Base-by-base conservation (phyloP, 805 yeast species). In the Sungouiella thailandica region DNA sequence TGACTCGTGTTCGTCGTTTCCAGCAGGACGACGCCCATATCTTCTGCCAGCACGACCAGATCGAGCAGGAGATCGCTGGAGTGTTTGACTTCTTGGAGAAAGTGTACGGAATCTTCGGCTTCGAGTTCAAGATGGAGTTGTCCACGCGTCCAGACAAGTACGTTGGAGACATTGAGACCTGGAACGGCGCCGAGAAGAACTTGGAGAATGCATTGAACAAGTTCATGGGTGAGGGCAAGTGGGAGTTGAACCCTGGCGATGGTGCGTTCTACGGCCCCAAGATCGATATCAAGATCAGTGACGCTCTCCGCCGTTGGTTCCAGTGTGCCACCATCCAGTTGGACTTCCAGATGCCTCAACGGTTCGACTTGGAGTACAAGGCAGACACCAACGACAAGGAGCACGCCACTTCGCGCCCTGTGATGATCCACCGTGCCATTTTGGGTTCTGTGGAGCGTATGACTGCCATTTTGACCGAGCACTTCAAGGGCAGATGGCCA, bases 11-110 rank as follows among this genome's bases (percentile, higher is more conserved):
- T 29, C 84, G 98, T 70, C 80, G 97, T 66, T 90, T 90, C 84
- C 98, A 90, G 66, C 98, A 90, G 70, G 98, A 90, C 64, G 98
- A 90, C 67, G 97, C 96, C 30, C 98, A 90, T 62, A 90, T 90
- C 49, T 90, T 90, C 83, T 93, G 97, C 73, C 80, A 87, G 36
- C 80, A 76, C 49, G 95, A 83, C 43, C 97, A 90, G 71, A 87
- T 90, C 50, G 94, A 80, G 57, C 60, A 66, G 34, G 97, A 90
- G 69, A 87, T 90, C 46, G 75, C 77, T 33, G 81, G 80, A 40
- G 80, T 85, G 37, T 84, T 90, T 55, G 94, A 87, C 55, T 89
- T 90, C 72, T 72, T 90, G 63, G 70, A 84, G 54, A 78, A 73
- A 50, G 75, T 89, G 23, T 90, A 93, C 60, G 96, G 96, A 51